Evolutionary conservation across 257 asterid genomes (phyloP).

Genomic region (Solanum lignicaule): DNA sequence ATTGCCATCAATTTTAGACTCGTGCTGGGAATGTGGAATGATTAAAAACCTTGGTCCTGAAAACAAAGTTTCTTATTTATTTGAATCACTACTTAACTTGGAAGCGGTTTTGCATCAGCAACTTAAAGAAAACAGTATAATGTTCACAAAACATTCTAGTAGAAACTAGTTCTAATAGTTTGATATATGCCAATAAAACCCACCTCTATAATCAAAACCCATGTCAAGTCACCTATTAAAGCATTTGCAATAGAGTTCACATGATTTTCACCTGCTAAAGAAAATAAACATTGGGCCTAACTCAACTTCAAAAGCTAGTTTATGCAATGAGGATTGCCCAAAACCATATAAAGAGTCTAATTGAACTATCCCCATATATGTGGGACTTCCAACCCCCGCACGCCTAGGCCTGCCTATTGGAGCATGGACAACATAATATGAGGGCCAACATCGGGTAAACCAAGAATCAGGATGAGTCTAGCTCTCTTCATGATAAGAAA

Average conservation of each 20-base stretch:
- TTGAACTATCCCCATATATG: not conserved
- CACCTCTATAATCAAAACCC: not conserved
- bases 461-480: not conserved
- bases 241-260: not conserved
- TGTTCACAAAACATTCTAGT: not conserved
- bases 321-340: not conserved
- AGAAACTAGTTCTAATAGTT: not conserved
- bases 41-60: not conserved
- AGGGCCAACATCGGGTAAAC: not conserved
- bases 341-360: not conserved
- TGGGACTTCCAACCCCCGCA: not conserved
- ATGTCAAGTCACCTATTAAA: not conserved
- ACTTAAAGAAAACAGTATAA: not conserved
- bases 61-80: not conserved
- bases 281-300: not conserved
- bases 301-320: not conserved
- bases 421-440: not conserved
- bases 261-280: not conserved
- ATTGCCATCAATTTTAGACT: not conserved
- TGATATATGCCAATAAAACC: not conserved
- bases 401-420: not conserved
- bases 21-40: not conserved
- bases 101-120: not conserved
- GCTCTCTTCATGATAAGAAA: not conserved
- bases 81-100: not conserved